phyloP scores from a whole-genome alignment of 257 asterid species.

The Anisodus tanguticus region DNA sequence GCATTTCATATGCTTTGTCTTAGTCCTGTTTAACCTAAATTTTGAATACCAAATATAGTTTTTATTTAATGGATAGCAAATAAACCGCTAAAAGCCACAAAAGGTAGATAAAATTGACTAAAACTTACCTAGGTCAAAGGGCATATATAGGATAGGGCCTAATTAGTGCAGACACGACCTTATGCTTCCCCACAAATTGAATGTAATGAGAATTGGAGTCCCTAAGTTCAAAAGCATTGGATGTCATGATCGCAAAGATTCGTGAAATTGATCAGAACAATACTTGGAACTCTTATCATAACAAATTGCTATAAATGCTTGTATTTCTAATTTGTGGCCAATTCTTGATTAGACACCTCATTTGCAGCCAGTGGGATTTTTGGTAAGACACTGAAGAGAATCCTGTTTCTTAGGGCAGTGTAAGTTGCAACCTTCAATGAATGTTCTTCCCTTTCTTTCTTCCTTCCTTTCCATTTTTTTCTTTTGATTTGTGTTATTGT shows the following conservation, averaged over 20 bases:
- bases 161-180: not conserved
- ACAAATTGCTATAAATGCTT: not conserved
- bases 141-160: not conserved
- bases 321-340: not conserved
- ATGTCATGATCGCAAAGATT: conserved; percentile 2
- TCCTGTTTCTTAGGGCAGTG: conserved; percentile 50
- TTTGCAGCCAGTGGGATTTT: not conserved
- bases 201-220: not conserved
- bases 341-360: not conserved
- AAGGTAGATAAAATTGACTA: not conserved
- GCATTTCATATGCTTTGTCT: too few species aligned
- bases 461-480: not conserved
- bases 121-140: conserved; percentile 26
- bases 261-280: not conserved
- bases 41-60: too few species aligned
- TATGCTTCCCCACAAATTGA: conserved; percentile 22
- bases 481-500: not conserved
- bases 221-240: not conserved
- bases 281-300: not conserved
- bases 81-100: not conserved
- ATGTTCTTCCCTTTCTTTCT: conserved; percentile 23
- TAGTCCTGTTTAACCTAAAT: too few species aligned
- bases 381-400: not conserved
- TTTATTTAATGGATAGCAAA: not conserved
- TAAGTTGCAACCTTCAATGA: conserved; percentile 12